Conservation (phyloP, 305 asterid genomes). For the Solanum hybrid region DNA sequence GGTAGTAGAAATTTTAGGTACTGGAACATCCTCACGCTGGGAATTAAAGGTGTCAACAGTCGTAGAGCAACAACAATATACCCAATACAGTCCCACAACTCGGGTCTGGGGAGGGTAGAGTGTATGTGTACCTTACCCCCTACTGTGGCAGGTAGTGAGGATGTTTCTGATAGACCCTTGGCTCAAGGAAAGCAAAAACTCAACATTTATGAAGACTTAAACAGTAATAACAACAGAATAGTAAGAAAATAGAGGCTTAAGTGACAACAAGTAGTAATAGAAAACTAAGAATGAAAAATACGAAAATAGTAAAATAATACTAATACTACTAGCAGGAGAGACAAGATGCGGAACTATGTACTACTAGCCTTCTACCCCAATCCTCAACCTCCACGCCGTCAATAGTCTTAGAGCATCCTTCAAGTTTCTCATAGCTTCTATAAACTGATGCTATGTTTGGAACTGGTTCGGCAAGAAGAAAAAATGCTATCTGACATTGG, state of each 20-base stretch:
- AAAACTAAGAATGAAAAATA: neutral
- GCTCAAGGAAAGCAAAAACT: neutral
- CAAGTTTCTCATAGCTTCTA: neutral
- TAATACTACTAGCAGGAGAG: neutral
- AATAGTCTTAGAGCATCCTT: neutral
- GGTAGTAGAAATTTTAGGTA: neutral
- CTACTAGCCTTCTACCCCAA: neutral
- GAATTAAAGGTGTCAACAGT: neutral
- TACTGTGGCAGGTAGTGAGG: neutral
- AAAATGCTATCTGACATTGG: neutral
- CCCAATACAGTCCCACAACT: neutral
- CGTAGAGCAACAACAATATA: neutral
- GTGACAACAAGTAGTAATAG: neutral
- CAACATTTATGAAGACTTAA: neutral
- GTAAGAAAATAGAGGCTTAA: neutral
- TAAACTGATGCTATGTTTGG: neutral
- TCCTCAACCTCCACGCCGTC: neutral
- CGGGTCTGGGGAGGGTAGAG: neutral
- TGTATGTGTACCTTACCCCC: neutral
- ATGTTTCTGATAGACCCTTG: neutral
- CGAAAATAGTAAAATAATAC: neutral
- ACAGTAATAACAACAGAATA: neutral
- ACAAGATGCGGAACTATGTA: neutral
- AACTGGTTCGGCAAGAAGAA: neutral
- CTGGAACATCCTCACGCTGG: neutral